Percentiles rank a stretch among this genome's conserved stretches.
These are phyloP conservation scores for Telopea speciosissima DNA, from an alignment of 177 flowering plant species.

Conservation along the genomic window DNA sequence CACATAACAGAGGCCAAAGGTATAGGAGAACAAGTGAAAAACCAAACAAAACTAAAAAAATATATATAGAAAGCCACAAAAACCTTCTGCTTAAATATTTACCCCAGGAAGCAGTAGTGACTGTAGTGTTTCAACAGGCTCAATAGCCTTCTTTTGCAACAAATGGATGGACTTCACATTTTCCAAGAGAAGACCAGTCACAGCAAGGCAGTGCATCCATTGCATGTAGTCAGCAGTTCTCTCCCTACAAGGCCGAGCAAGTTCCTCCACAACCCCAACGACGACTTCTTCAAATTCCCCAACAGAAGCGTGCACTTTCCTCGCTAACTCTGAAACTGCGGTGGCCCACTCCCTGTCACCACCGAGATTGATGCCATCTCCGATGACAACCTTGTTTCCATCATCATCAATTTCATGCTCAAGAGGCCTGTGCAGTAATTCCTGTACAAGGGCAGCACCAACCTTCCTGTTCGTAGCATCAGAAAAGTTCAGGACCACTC, in stretches of 20 bases:
- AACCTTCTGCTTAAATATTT: slow-evolving; percentile 14
- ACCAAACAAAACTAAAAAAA: neutral
- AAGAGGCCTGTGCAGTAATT: slow-evolving; percentile 58
- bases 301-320: slow-evolving; percentile 67
- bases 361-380: slow-evolving; percentile 96
- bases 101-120: slow-evolving; percentile 93
- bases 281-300: slow-evolving; percentile 90
- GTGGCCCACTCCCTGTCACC: slow-evolving; percentile 87
- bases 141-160: slow-evolving; percentile 48
- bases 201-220: slow-evolving; percentile 95
- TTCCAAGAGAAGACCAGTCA: slow-evolving; percentile 71
- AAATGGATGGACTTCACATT: slow-evolving; percentile 45
- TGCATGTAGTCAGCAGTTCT: slow-evolving; percentile 84
- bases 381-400: slow-evolving; percentile 63
- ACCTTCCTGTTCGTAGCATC: slow-evolving; percentile 72
- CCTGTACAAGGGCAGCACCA: slow-evolving; percentile 63
- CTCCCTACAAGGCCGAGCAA: slow-evolving; percentile 90
- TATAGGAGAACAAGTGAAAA: neutral
- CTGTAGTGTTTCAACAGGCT: slow-evolving; percentile 62
- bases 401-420: slow-evolving; percentile 79
- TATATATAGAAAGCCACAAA: neutral
- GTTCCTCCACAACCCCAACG: slow-evolving; percentile 57
- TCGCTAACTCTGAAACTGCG: slow-evolving; percentile 68
- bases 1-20: neutral
- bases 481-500: slow-evolving; percentile 83